Evolutionary conservation across 768 basidiomycete genomes (phyloP).

Genomic region (Boletus vinaceobasis): DNA sequence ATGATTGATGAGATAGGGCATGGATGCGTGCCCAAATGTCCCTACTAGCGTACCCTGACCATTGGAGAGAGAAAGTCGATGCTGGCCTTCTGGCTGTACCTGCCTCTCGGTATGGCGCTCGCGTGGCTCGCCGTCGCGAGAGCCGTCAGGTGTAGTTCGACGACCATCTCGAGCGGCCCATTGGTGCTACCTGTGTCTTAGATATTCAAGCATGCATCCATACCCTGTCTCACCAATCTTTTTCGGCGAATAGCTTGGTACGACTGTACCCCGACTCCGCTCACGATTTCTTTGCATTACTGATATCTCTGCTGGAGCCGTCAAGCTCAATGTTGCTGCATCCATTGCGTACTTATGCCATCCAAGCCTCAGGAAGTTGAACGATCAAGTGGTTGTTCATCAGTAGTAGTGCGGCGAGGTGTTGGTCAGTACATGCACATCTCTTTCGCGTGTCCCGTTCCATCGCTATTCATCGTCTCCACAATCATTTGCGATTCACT

Average conservation of each 20-base stretch:
- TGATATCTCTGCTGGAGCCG: constrained; percentile 1
- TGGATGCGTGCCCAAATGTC: too few species aligned
- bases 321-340: background rate
- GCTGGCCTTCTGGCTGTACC: constrained; percentile 1
- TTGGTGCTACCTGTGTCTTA: too few species aligned
- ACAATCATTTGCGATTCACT: background rate
- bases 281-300: background rate
- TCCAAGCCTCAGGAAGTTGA: background rate
- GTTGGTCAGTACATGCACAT: background rate
- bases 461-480: background rate
- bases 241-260: constrained; percentile 4
- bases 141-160: background rate
- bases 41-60: background rate
- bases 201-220: background rate
- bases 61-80: background rate
- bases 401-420: background rate
- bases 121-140: background rate
- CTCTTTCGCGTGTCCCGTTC: background rate
- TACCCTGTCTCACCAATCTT: background rate
- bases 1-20: background rate
- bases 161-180: background rate
- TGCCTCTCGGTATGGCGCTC: background rate
- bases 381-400: background rate
- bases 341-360: background rate
- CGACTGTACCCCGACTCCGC: background rate